Conservation (phyloP, 345 rosid genomes). For the Salix caprea region DNA sequence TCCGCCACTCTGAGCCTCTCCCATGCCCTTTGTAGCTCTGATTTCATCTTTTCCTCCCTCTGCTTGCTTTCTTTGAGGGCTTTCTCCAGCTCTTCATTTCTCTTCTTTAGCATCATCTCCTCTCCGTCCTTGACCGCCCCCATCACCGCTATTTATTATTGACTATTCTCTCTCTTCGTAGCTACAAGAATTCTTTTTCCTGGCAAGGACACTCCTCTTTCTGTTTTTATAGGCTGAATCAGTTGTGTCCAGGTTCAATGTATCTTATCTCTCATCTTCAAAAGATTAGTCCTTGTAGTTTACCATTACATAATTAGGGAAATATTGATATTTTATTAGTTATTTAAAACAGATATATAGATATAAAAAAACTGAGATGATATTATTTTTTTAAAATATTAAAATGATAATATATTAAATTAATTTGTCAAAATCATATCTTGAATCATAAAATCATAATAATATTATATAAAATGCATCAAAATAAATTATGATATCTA, state of each 20-base stretch:
- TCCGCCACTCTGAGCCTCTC: constrained; percentile 63
- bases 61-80: constrained; percentile 39
- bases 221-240: constrained; percentile 8
- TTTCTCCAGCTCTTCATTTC: constrained; percentile 58
- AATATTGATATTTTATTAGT: too few relatives aligned
- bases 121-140: constrained; percentile 12
- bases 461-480: too few relatives aligned
- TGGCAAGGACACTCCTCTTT: neutral
- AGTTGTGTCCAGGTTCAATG: constrained; percentile 68
- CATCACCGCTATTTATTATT: neutral
- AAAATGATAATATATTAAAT: too few relatives aligned
- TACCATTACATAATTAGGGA: neutral
- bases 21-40: constrained; percentile 46
- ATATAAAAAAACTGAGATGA: too few relatives aligned
- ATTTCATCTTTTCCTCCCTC: constrained; percentile 53
- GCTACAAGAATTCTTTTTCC: neutral
- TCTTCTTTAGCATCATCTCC: constrained; percentile 35
- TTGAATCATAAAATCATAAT: too few relatives aligned
- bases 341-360: too few relatives aligned
- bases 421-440: too few relatives aligned
- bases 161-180: neutral
- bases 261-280: constrained; percentile 18
- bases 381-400: too few relatives aligned
- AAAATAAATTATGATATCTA: too few relatives aligned
- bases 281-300: neutral